phyloP scores from a whole-genome alignment of 768 basidiomycete species.

The Phlebiopsis gigantea region DNA sequence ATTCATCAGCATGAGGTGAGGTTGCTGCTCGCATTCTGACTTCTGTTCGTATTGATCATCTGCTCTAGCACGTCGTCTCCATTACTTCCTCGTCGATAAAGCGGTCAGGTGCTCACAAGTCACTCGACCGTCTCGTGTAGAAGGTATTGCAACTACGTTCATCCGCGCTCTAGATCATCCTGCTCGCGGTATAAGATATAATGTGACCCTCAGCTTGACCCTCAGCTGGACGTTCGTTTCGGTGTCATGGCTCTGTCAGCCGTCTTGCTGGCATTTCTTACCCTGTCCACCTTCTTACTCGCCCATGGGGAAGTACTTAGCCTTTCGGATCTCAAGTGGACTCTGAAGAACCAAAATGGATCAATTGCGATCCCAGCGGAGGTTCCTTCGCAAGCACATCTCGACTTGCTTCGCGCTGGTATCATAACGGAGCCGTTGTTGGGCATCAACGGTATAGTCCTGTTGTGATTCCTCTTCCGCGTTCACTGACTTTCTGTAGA shows the following conservation, averaged over 20 bases:
- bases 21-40: not conserved
- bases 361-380: conserved; percentile 47
- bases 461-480: not conserved
- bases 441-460: conserved; percentile 42
- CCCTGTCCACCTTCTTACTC: conserved; percentile 6
- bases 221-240: not conserved
- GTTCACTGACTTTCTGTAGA: conserved; percentile 27
- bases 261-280: not conserved
- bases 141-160: not conserved
- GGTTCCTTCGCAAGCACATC: conserved; percentile 49
- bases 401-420: conserved; percentile 47
- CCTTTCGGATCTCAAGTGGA: conserved; percentile 45
- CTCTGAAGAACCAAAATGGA: conserved; percentile 47
- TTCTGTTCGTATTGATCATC: not conserved
- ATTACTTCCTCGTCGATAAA: not conserved
- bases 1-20: not conserved
- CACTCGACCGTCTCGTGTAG: not conserved
- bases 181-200: not conserved
- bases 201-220: not conserved
- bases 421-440: conserved; percentile 49
- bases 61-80: not conserved
- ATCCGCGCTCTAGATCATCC: not conserved
- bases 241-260: not conserved
- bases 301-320: conserved; percentile 27
- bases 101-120: not conserved